Percentiles rank a stretch among this genome's conserved stretches.
These are phyloP conservation scores for Fusarium illudens DNA, from an alignment of 2,329 filamentous ascomycete species.

Conservation along the genomic window DNA sequence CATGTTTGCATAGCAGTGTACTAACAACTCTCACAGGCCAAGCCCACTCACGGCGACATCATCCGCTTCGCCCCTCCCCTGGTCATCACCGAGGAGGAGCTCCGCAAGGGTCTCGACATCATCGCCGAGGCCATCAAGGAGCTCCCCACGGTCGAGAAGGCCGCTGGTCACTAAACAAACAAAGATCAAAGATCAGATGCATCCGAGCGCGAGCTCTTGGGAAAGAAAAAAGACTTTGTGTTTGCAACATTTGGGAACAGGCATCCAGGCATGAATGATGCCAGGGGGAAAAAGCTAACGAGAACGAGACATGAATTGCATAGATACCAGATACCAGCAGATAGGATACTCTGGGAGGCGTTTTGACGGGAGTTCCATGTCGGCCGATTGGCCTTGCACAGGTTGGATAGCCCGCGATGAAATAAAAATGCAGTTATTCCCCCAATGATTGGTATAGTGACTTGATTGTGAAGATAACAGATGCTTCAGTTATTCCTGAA, in stretches of 20 bases:
- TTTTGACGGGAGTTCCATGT: constrained; percentile 33
- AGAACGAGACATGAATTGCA: constrained; percentile 34
- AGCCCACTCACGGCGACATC: constrained; percentile 98
- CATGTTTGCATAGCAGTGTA: not conserved
- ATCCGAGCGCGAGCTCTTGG: constrained; percentile 37
- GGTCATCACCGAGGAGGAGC: constrained; percentile 89
- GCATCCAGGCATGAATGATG: constrained; percentile 10
- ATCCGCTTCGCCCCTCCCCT: constrained; percentile 97
- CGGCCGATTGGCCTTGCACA: constrained; percentile 25
- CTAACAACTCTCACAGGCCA: constrained; percentile 69
- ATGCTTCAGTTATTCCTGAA: not conserved
- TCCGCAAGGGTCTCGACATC: constrained; percentile 78
- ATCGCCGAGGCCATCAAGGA: constrained; percentile 85
- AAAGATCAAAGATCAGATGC: constrained; percentile 17
- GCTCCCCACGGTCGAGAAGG: constrained; percentile 68
- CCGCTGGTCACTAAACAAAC: constrained; percentile 47
- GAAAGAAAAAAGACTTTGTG: constrained; percentile 19
- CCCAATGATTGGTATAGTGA: not conserved
- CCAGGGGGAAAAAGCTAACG: constrained; percentile 16
- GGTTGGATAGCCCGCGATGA: constrained; percentile 31
- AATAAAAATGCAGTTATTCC: constrained; percentile 11
- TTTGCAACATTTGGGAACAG: constrained; percentile 23
- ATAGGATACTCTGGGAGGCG: constrained; percentile 29
- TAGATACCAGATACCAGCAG: constrained; percentile 24
- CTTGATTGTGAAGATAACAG: not conserved